phyloP scores from a whole-genome alignment of 345 rosid genomes.

The Gossypium stocksii region DNA sequence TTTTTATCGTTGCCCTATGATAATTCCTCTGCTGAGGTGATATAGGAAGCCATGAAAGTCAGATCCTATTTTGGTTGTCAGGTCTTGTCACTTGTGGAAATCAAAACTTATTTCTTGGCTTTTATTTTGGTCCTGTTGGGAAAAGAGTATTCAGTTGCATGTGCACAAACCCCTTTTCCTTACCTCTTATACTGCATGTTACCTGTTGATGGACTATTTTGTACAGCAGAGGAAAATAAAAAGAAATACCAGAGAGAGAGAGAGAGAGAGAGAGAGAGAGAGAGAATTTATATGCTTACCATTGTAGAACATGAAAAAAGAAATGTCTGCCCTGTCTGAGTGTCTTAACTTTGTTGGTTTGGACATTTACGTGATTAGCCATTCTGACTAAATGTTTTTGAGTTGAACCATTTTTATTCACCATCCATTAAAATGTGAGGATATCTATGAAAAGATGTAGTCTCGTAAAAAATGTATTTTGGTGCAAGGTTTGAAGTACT shows the following conservation, averaged over 20 bases:
- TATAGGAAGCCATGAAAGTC: neutral
- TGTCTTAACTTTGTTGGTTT: neutral
- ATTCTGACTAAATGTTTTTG: constrained; percentile 1
- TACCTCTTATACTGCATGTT: neutral
- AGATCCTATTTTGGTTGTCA: neutral
- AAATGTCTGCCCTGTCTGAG: neutral
- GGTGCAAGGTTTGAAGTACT: constrained; percentile 35
- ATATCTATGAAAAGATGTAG: neutral
- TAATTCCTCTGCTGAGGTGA: neutral
- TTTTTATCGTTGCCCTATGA: neutral
- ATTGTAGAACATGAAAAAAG: neutral
- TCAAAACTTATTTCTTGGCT: neutral
- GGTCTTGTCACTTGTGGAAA: neutral
- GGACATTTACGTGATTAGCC: neutral
- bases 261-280: neutral
- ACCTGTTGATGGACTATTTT: neutral
- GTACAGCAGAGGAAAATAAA: neutral
- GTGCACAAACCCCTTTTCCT: neutral
- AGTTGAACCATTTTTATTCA: neutral
- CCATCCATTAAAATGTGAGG: neutral
- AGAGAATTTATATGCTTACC: neutral
- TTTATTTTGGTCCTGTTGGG: neutral
- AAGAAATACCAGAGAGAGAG: neutral
- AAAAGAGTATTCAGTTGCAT: neutral
- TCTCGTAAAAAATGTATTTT: constrained; percentile 27